These are phyloP conservation scores for Elsinoe perseae DNA, from an alignment of 2,329 filamentous ascomycete genomes.

Conservation along the genomic window DNA sequence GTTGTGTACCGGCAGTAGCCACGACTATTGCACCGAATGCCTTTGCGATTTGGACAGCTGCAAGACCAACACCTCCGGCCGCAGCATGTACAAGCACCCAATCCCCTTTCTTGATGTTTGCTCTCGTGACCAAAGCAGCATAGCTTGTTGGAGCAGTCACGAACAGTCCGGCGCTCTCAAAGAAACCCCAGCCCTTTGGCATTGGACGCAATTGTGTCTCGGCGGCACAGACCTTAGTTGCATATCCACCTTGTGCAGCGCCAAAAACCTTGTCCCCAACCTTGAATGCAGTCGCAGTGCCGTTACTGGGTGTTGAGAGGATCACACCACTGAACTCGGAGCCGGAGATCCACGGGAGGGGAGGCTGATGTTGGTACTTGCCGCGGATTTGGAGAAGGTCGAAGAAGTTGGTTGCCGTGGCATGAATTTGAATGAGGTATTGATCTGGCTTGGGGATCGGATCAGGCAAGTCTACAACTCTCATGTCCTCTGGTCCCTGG, in stretches of 20 bases:
- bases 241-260: slow-evolving; percentile 76
- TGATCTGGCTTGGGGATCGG: slow-evolving; percentile 63
- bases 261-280: slow-evolving; percentile 81
- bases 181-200: slow-evolving; percentile 72
- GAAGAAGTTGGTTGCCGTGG: slow-evolving; percentile 91
- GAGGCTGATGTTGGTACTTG: slow-evolving; percentile 88
- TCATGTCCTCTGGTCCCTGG: slow-evolving; percentile 76
- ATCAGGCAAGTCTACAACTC: slow-evolving; percentile 64
- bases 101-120: slow-evolving; percentile 66
- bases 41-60: slow-evolving; percentile 90
- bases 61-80: slow-evolving; percentile 82
- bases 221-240: slow-evolving; percentile 60
- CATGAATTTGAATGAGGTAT: slow-evolving; percentile 81
- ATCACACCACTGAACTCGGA: slow-evolving; percentile 79
- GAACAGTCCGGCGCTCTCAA: slow-evolving; percentile 80
- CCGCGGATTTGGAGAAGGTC: slow-evolving; percentile 91
- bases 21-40: slow-evolving; percentile 88
- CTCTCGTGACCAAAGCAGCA: slow-evolving; percentile 69
- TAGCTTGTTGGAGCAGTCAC: slow-evolving; percentile 90
- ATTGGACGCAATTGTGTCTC: slow-evolving; percentile 65
- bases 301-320: slow-evolving; percentile 52
- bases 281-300: slow-evolving; percentile 48
- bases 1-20: slow-evolving; percentile 73
- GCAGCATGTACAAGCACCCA: slow-evolving; percentile 87
- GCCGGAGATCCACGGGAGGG: slow-evolving; percentile 80